Conservation (phyloP, 805 yeast genomes). For the Lachancea thermotolerans region DNA sequence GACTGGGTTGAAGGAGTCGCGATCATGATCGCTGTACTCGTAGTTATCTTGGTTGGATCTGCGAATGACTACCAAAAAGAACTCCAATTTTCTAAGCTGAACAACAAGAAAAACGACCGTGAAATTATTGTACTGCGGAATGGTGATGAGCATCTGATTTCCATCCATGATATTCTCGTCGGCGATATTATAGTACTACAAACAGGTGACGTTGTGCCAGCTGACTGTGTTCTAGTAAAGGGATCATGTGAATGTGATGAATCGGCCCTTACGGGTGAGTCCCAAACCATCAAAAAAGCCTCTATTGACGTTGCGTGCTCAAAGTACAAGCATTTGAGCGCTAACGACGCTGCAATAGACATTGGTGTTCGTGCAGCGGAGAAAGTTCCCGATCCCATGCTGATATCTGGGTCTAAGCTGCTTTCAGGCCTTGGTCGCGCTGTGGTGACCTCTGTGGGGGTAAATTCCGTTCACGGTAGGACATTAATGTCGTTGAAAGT, state of each 20-base stretch:
- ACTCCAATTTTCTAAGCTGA: slow-evolving; percentile 80
- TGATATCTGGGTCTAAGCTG: slow-evolving; percentile 87
- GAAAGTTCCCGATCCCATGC: slow-evolving; percentile 57
- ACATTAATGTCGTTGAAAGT: slow-evolving; percentile 74
- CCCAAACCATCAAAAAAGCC: slow-evolving; percentile 67
- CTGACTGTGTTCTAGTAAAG: slow-evolving; percentile 67
- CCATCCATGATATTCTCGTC: slow-evolving; percentile 69
- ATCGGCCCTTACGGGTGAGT: slow-evolving; percentile 89
- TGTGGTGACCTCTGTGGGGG: slow-evolving; percentile 85
- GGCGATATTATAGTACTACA: slow-evolving; percentile 81
- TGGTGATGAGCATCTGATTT: slow-evolving; percentile 59
- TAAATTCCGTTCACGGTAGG: slow-evolving; percentile 82
- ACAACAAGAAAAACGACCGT: slow-evolving; percentile 82
- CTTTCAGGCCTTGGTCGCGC: slow-evolving; percentile 83
- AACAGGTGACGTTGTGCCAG: slow-evolving; percentile 93
- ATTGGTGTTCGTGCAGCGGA: slow-evolving; percentile 45
- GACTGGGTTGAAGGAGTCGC: slow-evolving; percentile 99
- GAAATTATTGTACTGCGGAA: slow-evolving; percentile 68
- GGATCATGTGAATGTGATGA: slow-evolving; percentile 89
- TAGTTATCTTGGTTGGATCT: slow-evolving; percentile 90
- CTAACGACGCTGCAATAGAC: slow-evolving; percentile 25
- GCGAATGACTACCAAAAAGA: slow-evolving; percentile 97
- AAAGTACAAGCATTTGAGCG: slow-evolving; percentile 23
- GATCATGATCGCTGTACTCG: slow-evolving; percentile 80
- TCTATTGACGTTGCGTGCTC: slow-evolving; percentile 42